phyloP scores from a whole-genome alignment of 345 rosid species.

The Salix viminalis region DNA sequence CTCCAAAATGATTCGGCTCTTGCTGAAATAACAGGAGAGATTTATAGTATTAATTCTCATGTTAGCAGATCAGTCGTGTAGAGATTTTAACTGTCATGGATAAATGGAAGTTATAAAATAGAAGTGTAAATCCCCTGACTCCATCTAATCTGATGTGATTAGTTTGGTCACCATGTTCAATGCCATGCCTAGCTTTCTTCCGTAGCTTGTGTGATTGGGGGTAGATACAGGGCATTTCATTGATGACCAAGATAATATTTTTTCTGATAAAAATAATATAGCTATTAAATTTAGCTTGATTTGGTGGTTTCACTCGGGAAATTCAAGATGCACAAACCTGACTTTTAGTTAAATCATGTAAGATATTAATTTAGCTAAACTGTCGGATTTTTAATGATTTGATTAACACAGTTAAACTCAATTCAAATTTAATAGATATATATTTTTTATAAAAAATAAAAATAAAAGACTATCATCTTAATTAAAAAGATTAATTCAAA shows the following conservation, averaged over 20 bases:
- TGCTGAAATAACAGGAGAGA: slow-evolving; percentile 37
- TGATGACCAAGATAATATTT: neutral
- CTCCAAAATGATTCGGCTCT: slow-evolving; percentile 48
- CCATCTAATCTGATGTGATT: neutral
- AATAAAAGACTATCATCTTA: too few relatives aligned
- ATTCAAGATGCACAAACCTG: too few relatives aligned
- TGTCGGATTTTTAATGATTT: too few relatives aligned
- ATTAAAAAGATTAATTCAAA: too few relatives aligned
- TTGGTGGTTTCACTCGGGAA: too few relatives aligned
- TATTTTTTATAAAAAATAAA: too few relatives aligned
- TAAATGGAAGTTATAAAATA: neutral
- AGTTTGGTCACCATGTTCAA: neutral
- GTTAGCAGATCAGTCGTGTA: neutral
- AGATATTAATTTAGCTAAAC: too few relatives aligned
- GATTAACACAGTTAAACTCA: too few relatives aligned
- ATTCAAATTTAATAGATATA: too few relatives aligned
- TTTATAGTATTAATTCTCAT: slow-evolving; percentile 43
- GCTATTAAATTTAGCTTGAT: too few relatives aligned
- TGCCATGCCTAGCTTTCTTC: neutral
- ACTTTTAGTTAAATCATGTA: too few relatives aligned
- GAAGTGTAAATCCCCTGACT: neutral
- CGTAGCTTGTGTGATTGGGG: neutral
- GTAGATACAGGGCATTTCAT: neutral
- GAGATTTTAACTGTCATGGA: neutral
- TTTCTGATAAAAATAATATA: neutral